Conservation (phyloP, 495 filamentous ascomycete genomes). For the Penicillium turbatum region DNA sequence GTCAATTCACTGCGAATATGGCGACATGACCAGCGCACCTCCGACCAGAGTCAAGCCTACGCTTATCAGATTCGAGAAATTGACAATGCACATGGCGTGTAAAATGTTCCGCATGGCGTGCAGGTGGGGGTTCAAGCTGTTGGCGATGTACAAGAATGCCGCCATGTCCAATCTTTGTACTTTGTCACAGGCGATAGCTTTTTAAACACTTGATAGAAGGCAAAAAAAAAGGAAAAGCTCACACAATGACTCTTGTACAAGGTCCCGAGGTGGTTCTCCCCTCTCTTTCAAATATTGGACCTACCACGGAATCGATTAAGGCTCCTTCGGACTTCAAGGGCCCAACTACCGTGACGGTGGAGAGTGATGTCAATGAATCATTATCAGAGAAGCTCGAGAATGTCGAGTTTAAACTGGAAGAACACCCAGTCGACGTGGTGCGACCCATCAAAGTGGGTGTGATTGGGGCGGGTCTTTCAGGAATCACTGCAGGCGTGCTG, state of each 20-base stretch:
- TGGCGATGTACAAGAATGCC: not conserved
- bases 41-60: not conserved
- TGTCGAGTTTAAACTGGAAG: conserved; percentile 30
- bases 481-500: conserved; percentile 47
- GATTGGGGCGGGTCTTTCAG: conserved; percentile 50
- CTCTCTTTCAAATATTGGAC: conserved; percentile 3
- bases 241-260: conserved; percentile 21
- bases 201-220: not conserved
- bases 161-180: not conserved
- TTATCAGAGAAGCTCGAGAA: not conserved
- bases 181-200: too few relatives aligned
- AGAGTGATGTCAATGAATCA: conserved; percentile 9
- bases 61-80: not conserved
- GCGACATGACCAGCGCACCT: not conserved
- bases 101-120: conserved; percentile 23
- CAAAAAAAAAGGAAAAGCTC: not conserved
- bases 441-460: conserved; percentile 48
- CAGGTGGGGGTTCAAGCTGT: not conserved
- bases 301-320: conserved; percentile 11
- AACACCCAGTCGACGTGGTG: conserved; percentile 39
- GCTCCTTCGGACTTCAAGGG: conserved; percentile 3
- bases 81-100: conserved; percentile 13
- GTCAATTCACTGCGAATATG: conserved; percentile 13
- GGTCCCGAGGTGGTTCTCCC: conserved; percentile 7
- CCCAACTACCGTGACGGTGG: conserved; percentile 13